These are phyloP conservation scores for Gonapodya sp. DNA, from an alignment of 192 early-diverging fungal species.

Conservation along the genomic window DNA sequence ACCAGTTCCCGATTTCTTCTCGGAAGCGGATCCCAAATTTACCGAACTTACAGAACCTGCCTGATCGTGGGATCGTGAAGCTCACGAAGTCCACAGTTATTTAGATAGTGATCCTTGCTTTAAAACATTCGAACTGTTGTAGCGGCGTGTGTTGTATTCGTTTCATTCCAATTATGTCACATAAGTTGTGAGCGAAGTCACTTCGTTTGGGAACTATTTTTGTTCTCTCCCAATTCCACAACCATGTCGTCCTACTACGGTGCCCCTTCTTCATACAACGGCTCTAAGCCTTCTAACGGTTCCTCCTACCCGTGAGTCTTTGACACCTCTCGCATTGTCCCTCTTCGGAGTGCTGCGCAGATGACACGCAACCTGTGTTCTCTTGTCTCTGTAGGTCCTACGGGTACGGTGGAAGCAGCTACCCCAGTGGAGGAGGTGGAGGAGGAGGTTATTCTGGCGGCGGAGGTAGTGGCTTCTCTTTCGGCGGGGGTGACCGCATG, in stretches of 20 bases:
- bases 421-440: slow-evolving; percentile 24
- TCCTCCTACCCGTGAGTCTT: background rate
- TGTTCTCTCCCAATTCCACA: background rate
- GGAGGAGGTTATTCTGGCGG: slow-evolving; percentile 20
- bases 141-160: too few species aligned
- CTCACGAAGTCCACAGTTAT: too few species aligned
- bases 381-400: background rate
- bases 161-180: too few species aligned
- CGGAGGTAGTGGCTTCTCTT: slow-evolving; percentile 17
- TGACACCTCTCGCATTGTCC: background rate
- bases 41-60: background rate
- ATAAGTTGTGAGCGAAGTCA: too few species aligned
- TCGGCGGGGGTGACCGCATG: slow-evolving; percentile 30
- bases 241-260: background rate
- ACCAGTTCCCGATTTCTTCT: background rate
- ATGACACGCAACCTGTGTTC: background rate
- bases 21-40: background rate
- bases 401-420: slow-evolving; percentile 17
- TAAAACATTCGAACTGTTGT: too few species aligned
- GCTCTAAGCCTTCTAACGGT: background rate
- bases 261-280: background rate
- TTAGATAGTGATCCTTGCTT: too few species aligned
- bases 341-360: background rate
- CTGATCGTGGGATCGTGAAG: too few species aligned
- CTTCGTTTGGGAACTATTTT: background rate